Percentiles rank a stretch among this genome's conserved stretches.
These are phyloP conservation scores for Barnettozyma vustinii DNA, from an alignment of 805 yeast species.

Conservation along the genomic window DNA sequence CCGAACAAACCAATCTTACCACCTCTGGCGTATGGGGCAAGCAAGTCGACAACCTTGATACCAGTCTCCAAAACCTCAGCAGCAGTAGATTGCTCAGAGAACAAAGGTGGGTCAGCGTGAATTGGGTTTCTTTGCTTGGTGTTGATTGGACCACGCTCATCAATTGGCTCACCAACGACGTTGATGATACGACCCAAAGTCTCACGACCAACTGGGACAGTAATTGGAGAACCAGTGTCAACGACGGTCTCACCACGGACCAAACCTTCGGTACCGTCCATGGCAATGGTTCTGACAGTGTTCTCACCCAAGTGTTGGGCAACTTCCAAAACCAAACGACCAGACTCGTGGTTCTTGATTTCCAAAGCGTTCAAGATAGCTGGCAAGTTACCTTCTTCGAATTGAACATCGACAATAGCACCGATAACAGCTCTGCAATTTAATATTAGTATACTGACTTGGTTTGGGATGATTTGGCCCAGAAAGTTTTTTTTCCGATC, in stretches of 20 bases:
- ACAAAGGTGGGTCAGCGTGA: constrained; percentile 96
- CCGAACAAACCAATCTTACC: constrained; percentile 99
- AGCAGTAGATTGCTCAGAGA: constrained; percentile 93
- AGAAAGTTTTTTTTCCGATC: constrained; percentile 1
- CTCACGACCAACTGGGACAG: constrained; percentile 99
- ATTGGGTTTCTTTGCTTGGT: constrained; percentile 92
- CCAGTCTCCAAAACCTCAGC: constrained; percentile 99
- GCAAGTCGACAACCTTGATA: constrained; percentile 98
- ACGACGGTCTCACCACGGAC: constrained; percentile 90
- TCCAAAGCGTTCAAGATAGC: constrained; percentile 96
- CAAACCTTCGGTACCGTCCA: constrained; percentile 99
- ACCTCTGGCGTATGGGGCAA: constrained; percentile 99
- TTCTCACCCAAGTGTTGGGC: constrained; percentile 99
- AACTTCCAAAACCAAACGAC: constrained; percentile 90
- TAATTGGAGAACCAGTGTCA: constrained; percentile 98
- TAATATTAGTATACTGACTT: constrained; percentile 14
- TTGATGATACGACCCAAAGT: constrained; percentile 98
- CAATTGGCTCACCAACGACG: constrained; percentile 99
- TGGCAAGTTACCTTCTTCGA: constrained; percentile 95
- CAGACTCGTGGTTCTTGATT: constrained; percentile 69
- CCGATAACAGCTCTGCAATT: constrained; percentile 84
- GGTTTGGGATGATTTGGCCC: not conserved
- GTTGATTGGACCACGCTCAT: constrained; percentile 98
- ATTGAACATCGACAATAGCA: constrained; percentile 99
- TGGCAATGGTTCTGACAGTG: constrained; percentile 99